Base-by-base conservation (phyloP, 352 stramenopile species). In the Globisporangium uncinulatum region DNA sequence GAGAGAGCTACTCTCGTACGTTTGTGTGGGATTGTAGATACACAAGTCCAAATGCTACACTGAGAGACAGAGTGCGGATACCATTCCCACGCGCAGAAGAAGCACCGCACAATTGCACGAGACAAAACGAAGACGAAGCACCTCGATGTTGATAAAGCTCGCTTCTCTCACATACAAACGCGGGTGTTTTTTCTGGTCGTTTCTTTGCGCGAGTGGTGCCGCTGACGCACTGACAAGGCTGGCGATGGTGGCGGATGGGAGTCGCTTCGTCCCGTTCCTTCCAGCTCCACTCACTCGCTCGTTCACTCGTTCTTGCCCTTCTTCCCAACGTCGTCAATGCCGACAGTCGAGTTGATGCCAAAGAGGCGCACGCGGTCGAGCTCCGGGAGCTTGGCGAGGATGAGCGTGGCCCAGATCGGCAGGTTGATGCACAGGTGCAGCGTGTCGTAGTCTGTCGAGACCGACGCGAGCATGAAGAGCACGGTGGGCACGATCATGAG, bases 341-440 rank as follows among this genome's bases (percentile, higher is more conserved):
- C 94, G 37, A 95, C 87, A 20, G 95, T 98, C 48, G 83, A 89
- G 74, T 98, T 98, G 70, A 98, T 98, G 43, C 95, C 95, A 57
- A 98, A 96, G 67, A 98, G 90, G 54, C 95, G 84, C 51, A 98
- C 95, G 54, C 93, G 91, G 67, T 98, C 92, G 61, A 98, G 92
- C 60, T 91, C 85, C 6, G 89, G 89, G 46, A 98, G 64, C 70
- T 98, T 98, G 50, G 88, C 89, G 46, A 98, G 62, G 47, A 98
- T 93, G 31, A 94, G 73, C 54, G 96, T 82, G 6, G 71, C 70
- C 90, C 91, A 98, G 54, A 98, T 87, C 37, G 86, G 74, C 51
- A 97, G 79, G 77, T 98, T 98, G 58, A 96, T 82, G 56, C 91
- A 62, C 57, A 93, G 75, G 61, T 96, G 81, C 46, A 68, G 66